Conservation (phyloP, 1,284 basidiomycete species). For the Volvariella surrecta region DNA sequence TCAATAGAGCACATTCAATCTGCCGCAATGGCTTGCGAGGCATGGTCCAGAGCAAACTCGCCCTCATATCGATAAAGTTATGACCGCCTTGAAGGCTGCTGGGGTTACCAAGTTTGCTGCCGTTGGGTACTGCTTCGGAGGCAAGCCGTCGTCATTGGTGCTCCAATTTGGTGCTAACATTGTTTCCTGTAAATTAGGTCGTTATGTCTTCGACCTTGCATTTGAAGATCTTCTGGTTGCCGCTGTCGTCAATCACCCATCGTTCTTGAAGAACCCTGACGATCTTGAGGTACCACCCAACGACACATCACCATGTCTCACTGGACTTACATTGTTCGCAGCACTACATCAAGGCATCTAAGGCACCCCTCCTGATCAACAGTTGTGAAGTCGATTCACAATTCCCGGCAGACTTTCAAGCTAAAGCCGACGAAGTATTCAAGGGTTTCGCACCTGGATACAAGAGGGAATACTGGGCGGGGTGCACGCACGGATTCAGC, state of each 20-base stretch:
- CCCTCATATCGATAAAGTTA: constrained; percentile 47
- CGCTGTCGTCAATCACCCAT: constrained; percentile 58
- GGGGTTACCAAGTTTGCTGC: constrained; percentile 54
- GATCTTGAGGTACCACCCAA: constrained; percentile 44
- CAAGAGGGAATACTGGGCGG: constrained; percentile 39
- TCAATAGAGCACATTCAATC: constrained; percentile 25
- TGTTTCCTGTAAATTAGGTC: constrained; percentile 23
- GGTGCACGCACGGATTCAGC: constrained; percentile 57
- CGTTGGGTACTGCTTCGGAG: constrained; percentile 68
- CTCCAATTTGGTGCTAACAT: neutral
- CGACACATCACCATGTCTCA: neutral
- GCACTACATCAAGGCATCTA: constrained; percentile 39
- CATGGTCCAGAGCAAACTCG: constrained; percentile 41
- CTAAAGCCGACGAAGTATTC: constrained; percentile 46
- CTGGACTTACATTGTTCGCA: constrained; percentile 14
- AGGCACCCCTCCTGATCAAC: constrained; percentile 56
- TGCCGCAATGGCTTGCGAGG: constrained; percentile 37
- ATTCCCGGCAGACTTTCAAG: constrained; percentile 42
- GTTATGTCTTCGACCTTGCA: constrained; percentile 60
- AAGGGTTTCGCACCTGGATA: constrained; percentile 31
- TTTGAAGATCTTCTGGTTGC: constrained; percentile 51
- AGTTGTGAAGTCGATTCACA: constrained; percentile 43
- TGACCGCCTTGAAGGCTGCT: constrained; percentile 44
- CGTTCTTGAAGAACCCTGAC: constrained; percentile 50
- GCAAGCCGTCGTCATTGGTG: constrained; percentile 19